These are phyloP conservation scores for Termitomyces titanicus DNA, from an alignment of 768 basidiomycete species.

Conservation along the genomic window DNA sequence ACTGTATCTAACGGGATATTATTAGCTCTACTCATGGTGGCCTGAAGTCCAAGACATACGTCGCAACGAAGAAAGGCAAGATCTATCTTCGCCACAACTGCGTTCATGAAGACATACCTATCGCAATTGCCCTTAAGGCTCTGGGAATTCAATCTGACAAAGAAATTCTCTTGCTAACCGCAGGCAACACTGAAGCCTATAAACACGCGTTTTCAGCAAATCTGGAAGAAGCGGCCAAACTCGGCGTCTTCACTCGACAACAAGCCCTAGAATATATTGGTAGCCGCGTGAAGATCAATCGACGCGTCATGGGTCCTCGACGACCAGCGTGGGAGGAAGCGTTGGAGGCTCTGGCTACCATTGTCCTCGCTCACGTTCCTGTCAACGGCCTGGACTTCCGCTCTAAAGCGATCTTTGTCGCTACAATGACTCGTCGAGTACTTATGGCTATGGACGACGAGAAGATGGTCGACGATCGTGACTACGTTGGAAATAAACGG, in stretches of 20 bases:
- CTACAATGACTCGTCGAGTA: conserved; percentile 95
- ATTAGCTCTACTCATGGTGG: conserved; percentile 75
- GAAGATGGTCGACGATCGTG: conserved; percentile 96
- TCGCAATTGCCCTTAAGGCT: conserved; percentile 94
- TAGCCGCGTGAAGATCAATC: conserved; percentile 84
- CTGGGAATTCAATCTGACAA: conserved; percentile 96
- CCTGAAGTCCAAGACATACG: conserved; percentile 96
- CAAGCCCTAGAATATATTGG: conserved; percentile 97
- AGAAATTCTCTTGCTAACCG: conserved; percentile 91
- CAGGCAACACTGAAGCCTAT: conserved; percentile 88
- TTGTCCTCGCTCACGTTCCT: conserved; percentile 94
- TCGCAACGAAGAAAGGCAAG: conserved; percentile 90
- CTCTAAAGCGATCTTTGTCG: conserved; percentile 94
- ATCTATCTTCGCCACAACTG: conserved; percentile 98
- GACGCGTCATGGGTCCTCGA: conserved; percentile 74
- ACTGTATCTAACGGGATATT: neutral
- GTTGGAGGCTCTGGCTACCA: conserved; percentile 92
- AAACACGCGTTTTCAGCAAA: conserved; percentile 84
- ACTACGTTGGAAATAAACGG: conserved; percentile 99
- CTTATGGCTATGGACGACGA: conserved; percentile 96
- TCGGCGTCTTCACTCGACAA: conserved; percentile 86
- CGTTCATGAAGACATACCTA: conserved; percentile 94
- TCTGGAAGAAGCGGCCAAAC: conserved; percentile 90
- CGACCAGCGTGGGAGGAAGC: conserved; percentile 93
- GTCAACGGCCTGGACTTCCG: conserved; percentile 86